Evolutionary conservation across 257 asterid species (phyloP).

Genomic region (Cruciata laevipes): DNA sequence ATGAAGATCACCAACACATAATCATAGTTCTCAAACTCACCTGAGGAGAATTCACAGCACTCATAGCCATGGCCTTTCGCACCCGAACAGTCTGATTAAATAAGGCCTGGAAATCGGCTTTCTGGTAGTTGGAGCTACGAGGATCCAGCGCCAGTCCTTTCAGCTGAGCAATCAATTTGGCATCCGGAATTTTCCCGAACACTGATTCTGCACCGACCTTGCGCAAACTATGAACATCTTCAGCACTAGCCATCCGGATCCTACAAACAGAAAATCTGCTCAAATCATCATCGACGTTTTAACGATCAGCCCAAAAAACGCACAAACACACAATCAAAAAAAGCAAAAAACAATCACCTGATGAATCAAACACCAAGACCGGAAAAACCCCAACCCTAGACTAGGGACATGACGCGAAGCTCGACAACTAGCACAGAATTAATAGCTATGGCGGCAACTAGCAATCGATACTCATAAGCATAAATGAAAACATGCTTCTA

Average conservation of each 20-base stretch:
- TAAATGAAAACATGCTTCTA: background rate
- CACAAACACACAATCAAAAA: background rate
- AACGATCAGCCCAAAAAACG: background rate
- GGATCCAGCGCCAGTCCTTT: slow-evolving; percentile 61
- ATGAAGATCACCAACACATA: background rate
- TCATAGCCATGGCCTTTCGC: slow-evolving; percentile 46
- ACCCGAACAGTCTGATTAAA: slow-evolving; percentile 44
- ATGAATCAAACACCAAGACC: background rate
- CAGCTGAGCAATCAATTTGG: slow-evolving; percentile 47
- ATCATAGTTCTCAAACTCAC: slow-evolving; percentile 26
- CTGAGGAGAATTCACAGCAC: slow-evolving; percentile 46
- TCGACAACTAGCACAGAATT: background rate
- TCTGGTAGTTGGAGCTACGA: slow-evolving; percentile 30
- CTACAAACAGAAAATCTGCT: slow-evolving; percentile 3
- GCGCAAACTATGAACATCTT: slow-evolving; percentile 17
- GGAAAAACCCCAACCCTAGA: background rate
- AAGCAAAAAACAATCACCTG: background rate
- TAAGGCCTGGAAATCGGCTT: slow-evolving; percentile 36
- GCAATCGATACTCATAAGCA: background rate
- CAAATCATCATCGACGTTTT: background rate
- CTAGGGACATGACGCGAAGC: background rate
- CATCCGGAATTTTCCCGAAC: slow-evolving; percentile 50
- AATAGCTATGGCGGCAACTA: background rate
- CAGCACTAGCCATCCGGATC: slow-evolving; percentile 37
- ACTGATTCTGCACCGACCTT: slow-evolving; percentile 26